Base-by-base conservation (phyloP, 2,329 filamentous ascomycete genomes). In the Amesomyces nigricolor region DNA sequence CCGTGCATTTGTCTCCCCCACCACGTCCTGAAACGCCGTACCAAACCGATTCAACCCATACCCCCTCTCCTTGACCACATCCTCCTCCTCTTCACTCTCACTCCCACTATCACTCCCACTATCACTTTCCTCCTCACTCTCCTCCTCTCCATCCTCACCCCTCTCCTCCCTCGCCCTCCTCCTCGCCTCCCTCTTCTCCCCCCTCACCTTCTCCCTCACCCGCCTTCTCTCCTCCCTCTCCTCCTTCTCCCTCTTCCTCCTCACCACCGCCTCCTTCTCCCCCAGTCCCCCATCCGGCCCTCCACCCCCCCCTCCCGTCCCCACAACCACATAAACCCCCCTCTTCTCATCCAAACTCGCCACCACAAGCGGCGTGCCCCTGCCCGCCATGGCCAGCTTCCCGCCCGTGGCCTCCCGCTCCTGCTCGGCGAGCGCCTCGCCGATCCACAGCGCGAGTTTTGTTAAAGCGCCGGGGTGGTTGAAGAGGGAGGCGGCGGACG, bases 11-110 rank as follows among this genome's bases (percentile, higher is more conserved):
- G 92, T 97, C 75, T 96, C 90, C 50, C 87, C 82, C 2, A 96
- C 88, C 0, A 97, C 94, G 67, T 96, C 91, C 69, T 96, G 91
- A 70, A 99, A 99, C 3, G 94, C 92, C 65, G 87, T 91, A 7
- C 94, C 94, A 66, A 99, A 99, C 48, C 88, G 83, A 72, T 97
- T 99, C 51, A 89, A 74, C 1, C 91, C 87, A 52, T 88, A 87
- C 0, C 87, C 85, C 58, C 81, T 81, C 47, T 80, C 80, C 37
- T 75, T 75, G 14, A 73, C 73, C 39, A 73, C 72, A 39, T 80
- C 78, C 7, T 78, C 75, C 6, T 81, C 78, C 2, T 76, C 77
- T 0, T 72, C 69, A 2, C 61, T 72, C 32, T 74, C 74, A 2
- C 63, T 75, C 55, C 72, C 75, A 66, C 40, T 48, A 5, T 72